Percentiles rank a stretch among this genome's conserved stretches.
Evolutionary conservation across 2,329 filamentous ascomycete species (phyloP).

Genomic region (Monilinia fructigena): DNA sequence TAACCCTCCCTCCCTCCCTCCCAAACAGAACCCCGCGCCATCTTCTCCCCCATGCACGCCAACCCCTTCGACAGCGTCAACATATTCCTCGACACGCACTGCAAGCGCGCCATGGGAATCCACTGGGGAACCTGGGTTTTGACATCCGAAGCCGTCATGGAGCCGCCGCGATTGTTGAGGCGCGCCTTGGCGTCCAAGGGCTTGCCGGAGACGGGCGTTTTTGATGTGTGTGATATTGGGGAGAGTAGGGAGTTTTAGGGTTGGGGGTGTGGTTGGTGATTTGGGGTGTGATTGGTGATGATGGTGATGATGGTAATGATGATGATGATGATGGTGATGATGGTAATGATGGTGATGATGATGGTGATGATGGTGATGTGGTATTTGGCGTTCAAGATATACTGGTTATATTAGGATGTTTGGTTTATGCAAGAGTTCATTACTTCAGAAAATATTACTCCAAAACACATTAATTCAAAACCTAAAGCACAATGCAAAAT

Average conservation of each 20-base stretch:
- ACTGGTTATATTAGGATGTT: too few relatives aligned
- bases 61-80: conserved; percentile 86
- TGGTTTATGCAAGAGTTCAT: too few relatives aligned
- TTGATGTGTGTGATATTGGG: conserved; percentile 81
- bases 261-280: background rate
- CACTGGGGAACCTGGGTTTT: conserved; percentile 71
- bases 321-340: too few relatives aligned
- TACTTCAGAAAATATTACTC: too few relatives aligned
- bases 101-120: conserved; percentile 76
- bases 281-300: too few relatives aligned
- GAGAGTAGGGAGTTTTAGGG: conserved; percentile 73
- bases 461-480: too few relatives aligned
- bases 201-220: conserved; percentile 68
- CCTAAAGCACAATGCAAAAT: too few relatives aligned
- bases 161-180: conserved; percentile 72
- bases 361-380: too few relatives aligned
- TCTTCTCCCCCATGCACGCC: conserved; percentile 81
- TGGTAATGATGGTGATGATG: too few relatives aligned
- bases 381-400: too few relatives aligned
- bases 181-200: conserved; percentile 68
- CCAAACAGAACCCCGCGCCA: conserved; percentile 53
- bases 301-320: too few relatives aligned
- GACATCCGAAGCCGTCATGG: conserved; percentile 79
- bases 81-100: conserved; percentile 82
- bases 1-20: background rate